These are phyloP conservation scores for Maudiozyma saulgeensis DNA, from an alignment of 805 yeast genomes.

Conservation along the genomic window DNA sequence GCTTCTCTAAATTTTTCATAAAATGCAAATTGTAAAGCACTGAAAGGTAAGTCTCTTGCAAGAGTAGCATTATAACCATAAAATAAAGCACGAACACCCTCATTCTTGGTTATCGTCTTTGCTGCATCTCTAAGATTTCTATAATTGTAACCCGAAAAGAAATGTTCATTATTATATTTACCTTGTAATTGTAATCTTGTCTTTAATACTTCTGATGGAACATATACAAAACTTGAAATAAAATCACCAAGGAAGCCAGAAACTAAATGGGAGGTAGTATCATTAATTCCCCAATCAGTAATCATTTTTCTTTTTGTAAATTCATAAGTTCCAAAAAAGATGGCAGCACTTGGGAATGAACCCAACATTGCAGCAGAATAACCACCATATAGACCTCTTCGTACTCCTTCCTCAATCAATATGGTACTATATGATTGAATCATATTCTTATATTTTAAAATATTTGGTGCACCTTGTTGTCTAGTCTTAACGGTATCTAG, in stretches of 20 bases:
- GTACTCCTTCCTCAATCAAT: conserved; percentile 73
- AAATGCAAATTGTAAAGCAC: conserved; percentile 92
- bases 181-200: conserved; percentile 93
- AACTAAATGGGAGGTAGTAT: conserved; percentile 65
- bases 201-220: conserved; percentile 90
- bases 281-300: conserved; percentile 54
- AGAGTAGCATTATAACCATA: conserved; percentile 93
- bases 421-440: conserved; percentile 67
- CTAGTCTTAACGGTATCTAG: conserved; percentile 93
- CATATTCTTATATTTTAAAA: conserved; percentile 61
- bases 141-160: conserved; percentile 81
- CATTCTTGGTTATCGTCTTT: conserved; percentile 48
- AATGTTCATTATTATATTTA: conserved; percentile 65
- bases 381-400: conserved; percentile 84
- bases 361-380: conserved; percentile 88
- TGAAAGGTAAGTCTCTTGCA: conserved; percentile 86
- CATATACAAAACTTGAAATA: conserved; percentile 79
- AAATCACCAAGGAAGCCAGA: conserved; percentile 94
- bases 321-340: conserved; percentile 91
- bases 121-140: conserved; percentile 65
- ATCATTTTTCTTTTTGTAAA: conserved; percentile 63
- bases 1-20: conserved; percentile 71
- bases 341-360: conserved; percentile 85
- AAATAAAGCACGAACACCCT: conserved; percentile 69
- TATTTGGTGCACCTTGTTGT: conserved; percentile 83